Conservation (phyloP, 345 rosid genomes). For the Limnanthes douglasii region DNA sequence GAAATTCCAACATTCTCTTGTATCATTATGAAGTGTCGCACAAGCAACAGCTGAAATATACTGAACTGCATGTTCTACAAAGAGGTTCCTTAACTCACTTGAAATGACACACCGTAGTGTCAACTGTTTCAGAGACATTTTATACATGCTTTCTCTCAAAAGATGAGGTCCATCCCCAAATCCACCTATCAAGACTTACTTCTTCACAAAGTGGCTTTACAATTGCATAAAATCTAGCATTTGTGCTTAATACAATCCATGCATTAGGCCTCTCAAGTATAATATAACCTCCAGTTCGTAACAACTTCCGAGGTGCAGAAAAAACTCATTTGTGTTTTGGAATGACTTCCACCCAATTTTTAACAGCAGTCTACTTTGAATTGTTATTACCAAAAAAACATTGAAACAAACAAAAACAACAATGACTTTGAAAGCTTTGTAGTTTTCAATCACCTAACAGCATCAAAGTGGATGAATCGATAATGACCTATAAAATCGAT, state of each 20-base stretch:
- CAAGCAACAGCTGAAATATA: conserved; percentile 50
- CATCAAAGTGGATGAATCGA: too few relatives aligned
- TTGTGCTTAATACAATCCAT: conserved; percentile 56
- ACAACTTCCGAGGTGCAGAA: conserved; percentile 75
- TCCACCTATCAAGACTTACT: conserved; percentile 39
- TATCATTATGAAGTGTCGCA: conserved; percentile 26
- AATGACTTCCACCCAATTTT: too few relatives aligned
- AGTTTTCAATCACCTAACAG: too few relatives aligned
- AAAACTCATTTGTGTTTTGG: too few relatives aligned
- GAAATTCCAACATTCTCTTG: conserved; percentile 23
- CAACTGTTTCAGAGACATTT: conserved; percentile 32
- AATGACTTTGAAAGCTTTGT: too few relatives aligned
- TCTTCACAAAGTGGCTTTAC: conserved; percentile 39
- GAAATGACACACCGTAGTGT: conserved; percentile 26
- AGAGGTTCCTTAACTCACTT: conserved; percentile 50
- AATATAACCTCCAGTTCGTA: conserved; percentile 63
- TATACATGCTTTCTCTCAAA: conserved; percentile 42
- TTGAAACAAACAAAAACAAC: too few relatives aligned
- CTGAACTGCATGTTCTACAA: conserved; percentile 46
- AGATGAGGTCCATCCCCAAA: conserved; percentile 67
- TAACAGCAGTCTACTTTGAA: too few relatives aligned
- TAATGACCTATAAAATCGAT: too few relatives aligned
- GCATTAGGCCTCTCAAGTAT: conserved; percentile 70
- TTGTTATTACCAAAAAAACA: too few relatives aligned
- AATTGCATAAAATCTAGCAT: conserved; percentile 62